Conservation (phyloP, 2,329 filamentous ascomycete genomes). For the Coniella vitis region DNA sequence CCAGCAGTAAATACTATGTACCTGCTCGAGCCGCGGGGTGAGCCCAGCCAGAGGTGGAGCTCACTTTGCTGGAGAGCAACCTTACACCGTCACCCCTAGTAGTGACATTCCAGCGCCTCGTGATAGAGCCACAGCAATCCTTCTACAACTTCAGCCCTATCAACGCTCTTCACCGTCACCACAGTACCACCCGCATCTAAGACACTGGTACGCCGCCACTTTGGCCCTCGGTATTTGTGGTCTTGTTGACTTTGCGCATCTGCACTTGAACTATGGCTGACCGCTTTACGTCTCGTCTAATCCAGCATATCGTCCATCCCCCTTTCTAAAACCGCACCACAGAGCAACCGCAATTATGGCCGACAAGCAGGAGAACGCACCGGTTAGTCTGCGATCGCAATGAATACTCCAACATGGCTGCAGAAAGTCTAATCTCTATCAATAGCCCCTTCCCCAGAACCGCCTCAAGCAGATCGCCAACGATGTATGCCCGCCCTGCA, state of each 20-base stretch:
- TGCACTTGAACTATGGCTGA: background rate
- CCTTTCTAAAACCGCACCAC: conserved; percentile 1
- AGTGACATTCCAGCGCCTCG: conserved; percentile 2
- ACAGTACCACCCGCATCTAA: background rate
- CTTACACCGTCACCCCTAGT: conserved; percentile 5
- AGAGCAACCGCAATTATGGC: conserved; percentile 8
- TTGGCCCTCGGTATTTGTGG: background rate
- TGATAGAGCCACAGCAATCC: background rate
- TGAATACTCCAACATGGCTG: background rate
- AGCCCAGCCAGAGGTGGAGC: conserved; percentile 12
- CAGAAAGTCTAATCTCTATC: conserved; percentile 1
- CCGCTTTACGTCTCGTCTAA: background rate
- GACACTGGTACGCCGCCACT: background rate
- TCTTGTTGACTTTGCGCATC: background rate
- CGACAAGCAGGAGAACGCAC: conserved; percentile 14
- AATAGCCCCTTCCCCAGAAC: conserved; percentile 66
- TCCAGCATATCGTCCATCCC: conserved; percentile 1
- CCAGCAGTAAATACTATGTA: background rate
- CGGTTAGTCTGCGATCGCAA: conserved; percentile 5
- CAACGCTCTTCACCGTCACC: background rate
- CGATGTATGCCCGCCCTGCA: conserved; percentile 52
- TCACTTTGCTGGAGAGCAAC: background rate
- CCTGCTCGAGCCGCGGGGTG: conserved; percentile 2
- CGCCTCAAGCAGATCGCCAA: conserved; percentile 79
- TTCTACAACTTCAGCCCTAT: background rate